Percentiles rank a stretch among this genome's conserved stretches.
Conservation (phyloP, 495 filamentous ascomycete genomes). For the Penicillium samsonianum region DNA sequence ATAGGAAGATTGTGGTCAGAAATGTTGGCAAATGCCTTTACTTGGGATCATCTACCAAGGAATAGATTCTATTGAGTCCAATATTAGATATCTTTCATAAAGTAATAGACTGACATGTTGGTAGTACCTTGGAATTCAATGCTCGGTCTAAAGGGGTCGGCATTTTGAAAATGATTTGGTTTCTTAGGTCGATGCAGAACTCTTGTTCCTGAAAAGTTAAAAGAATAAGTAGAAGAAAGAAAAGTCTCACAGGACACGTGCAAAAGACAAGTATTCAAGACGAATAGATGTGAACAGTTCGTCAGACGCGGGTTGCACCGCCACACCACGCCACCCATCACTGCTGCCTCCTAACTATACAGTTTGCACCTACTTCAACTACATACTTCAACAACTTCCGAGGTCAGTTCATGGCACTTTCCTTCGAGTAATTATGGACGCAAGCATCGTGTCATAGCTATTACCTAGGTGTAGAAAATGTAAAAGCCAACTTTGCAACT, state of each 20-base stretch:
- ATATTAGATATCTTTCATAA: conserved; percentile 17
- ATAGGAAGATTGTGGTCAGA: conserved; percentile 19
- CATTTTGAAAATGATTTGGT: conserved; percentile 34
- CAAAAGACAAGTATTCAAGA: conserved; percentile 6
- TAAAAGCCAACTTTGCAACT: background rate
- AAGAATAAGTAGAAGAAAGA: background rate
- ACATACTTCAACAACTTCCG: background rate
- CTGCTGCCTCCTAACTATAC: conserved; percentile 8
- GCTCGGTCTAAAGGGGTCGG: conserved; percentile 77
- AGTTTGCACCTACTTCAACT: conserved; percentile 6
- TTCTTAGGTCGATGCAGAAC: no score
- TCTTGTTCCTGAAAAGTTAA: background rate
- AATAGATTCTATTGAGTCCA: conserved; percentile 51
- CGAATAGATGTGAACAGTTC: conserved; percentile 6
- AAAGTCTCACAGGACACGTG: background rate
- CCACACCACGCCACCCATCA: conserved; percentile 8
- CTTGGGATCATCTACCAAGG: conserved; percentile 49
- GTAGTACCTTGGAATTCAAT: conserved; percentile 72
- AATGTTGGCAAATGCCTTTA: background rate
- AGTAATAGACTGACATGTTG: background rate
- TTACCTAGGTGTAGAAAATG: background rate
- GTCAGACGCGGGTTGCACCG: conserved; percentile 5
- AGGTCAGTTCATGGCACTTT: background rate
- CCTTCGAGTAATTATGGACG: background rate
- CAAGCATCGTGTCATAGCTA: background rate